These are phyloP conservation scores for Coemansia sp. DNA, from an alignment of 192 early-diverging fungal genomes.

Conservation along the genomic window DNA sequence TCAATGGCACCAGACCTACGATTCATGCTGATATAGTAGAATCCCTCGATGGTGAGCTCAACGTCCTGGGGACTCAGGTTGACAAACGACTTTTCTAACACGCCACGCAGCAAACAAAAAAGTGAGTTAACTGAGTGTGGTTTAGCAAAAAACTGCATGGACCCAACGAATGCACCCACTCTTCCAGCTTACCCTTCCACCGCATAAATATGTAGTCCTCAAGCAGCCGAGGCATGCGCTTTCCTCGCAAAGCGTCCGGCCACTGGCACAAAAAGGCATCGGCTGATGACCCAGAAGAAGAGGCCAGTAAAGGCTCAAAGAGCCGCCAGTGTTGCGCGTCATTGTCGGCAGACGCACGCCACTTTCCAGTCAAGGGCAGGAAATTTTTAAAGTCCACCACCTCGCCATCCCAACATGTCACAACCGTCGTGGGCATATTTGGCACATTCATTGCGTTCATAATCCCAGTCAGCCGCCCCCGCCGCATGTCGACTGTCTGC, in stretches of 20 bases:
- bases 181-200: conserved; percentile 55
- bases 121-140: neutral
- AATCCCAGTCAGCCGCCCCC: conserved; percentile 41
- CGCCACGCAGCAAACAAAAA: neutral
- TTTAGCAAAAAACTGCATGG: neutral
- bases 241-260: conserved; percentile 30
- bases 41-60: conserved; percentile 63
- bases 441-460: conserved; percentile 64
- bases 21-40: conserved; percentile 67
- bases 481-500: conserved; percentile 39
- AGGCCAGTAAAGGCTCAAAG: conserved; percentile 20
- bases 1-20: conserved; percentile 57
- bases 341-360: conserved; percentile 42
- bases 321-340: conserved; percentile 40
- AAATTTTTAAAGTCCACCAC: conserved; percentile 63
- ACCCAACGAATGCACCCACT: neutral
- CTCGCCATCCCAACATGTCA: conserved; percentile 67
- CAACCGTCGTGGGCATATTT: conserved; percentile 45
- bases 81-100: conserved; percentile 58
- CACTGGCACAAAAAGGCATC: conserved; percentile 24
- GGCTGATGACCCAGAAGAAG: conserved; percentile 23
- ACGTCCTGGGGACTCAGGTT: conserved; percentile 53
- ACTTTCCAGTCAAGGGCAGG: conserved; percentile 58
- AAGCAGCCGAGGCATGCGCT: conserved; percentile 50
- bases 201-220: conserved; percentile 70